Evolutionary conservation across 2,329 filamentous ascomycete genomes (phyloP), one percentile per base, ranked within the genome.

Genomic region (Pseudonectria buxi): DNA sequence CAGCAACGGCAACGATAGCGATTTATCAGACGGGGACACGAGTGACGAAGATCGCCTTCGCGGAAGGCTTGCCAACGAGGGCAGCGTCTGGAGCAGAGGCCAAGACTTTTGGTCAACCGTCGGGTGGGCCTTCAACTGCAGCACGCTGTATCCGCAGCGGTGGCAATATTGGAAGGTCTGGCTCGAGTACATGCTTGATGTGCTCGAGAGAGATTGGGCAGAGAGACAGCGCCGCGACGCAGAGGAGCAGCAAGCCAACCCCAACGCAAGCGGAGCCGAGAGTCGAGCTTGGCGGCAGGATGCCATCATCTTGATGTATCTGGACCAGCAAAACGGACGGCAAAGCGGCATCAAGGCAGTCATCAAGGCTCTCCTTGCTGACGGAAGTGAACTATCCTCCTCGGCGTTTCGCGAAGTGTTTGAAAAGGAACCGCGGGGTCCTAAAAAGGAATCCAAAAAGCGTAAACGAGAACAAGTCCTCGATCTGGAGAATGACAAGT

Each of bases 61-160:
- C 28, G 70, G 76, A 6, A 68, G 71, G 9, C 68, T 87, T 38
- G 80, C 81, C 2, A 74, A 76, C 33, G 65, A 72, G 11, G 71
- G 78, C 28, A 81, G 83, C 22, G 44, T 95, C 2, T 95, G 85
- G 77, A 66, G 65, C 12, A 74, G 76, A n/a, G 85, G 83, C 1
- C 79, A 85, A 41, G 86, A 94, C 54, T 94, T 96, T 51, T 98
- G 92, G 87, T 75, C 80, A 28, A 76, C 86, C 0, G 73, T 92
- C 0, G 92, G 90, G 4, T 96, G 92, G 92, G 83, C 86, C 0
- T 88, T 96, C 58, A 92, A 90, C 55, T 96, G 90, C 63, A 89
- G 86, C 33, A 72, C 83, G 2, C 59, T 74, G 24, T 71, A 90
- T 47, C 78, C 78, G 2, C 71, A 74, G 27, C 74, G 90, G 14